Percentiles rank a stretch among this genome's conserved stretches.
phyloP scores from a whole-genome alignment of 202 grass and related monocot genomes.

The Musa balbisiana region DNA sequence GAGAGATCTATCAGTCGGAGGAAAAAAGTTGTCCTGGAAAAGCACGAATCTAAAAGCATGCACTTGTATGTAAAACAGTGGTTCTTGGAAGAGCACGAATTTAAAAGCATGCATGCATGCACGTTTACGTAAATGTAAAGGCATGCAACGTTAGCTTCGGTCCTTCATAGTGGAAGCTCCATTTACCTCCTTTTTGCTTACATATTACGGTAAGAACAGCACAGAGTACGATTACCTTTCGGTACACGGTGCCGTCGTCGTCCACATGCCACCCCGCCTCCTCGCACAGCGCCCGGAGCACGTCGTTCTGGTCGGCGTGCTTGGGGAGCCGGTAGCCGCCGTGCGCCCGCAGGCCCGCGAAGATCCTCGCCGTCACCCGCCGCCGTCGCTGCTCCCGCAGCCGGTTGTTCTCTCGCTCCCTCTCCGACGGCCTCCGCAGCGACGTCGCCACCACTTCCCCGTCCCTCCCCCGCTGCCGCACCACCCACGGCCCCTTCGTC shows the following conservation, averaged over 20 bases:
- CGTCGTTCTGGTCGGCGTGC: conserved; percentile 89
- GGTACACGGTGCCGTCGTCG: conserved; percentile 59
- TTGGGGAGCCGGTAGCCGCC: conserved; percentile 68
- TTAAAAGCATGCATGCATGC: no score
- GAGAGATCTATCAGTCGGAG: no score
- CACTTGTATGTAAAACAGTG: no score
- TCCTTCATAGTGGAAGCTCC: no score
- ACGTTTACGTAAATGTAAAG: no score
- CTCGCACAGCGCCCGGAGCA: conserved; percentile 65
- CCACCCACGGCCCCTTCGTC: conserved; percentile 71
- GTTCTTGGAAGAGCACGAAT: no score
- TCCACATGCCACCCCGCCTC: conserved; percentile 75
- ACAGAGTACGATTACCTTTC: conserved; percentile 12
- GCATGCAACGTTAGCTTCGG: no score
- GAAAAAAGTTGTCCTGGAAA: no score
- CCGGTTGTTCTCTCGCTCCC: conserved; percentile 82
- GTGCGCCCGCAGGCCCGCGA: conserved; percentile 50
- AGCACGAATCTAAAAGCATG: no score
- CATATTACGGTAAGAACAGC: background rate
- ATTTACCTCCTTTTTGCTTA: no score
- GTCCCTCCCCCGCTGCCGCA: conserved; percentile 38
- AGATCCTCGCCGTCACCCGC: conserved; percentile 62
- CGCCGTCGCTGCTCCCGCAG: conserved; percentile 56
- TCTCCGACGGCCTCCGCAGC: conserved; percentile 51
- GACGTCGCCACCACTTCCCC: conserved; percentile 38